phyloP scores from a whole-genome alignment of 495 filamentous ascomycete species.

The Tuber magnatum region DNA sequence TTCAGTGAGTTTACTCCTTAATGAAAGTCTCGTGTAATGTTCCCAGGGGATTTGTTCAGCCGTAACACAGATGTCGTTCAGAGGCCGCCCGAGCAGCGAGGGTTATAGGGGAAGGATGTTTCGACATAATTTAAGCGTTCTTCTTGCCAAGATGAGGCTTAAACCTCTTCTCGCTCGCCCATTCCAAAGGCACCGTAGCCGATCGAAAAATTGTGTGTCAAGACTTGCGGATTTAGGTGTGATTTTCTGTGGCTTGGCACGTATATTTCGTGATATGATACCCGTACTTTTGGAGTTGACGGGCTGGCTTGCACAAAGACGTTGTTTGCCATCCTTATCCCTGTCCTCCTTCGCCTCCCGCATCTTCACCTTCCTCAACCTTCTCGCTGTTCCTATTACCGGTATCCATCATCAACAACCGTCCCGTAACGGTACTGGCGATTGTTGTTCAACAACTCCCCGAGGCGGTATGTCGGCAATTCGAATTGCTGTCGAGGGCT shows the following conservation, averaged over 20 bases:
- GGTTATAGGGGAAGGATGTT: background rate
- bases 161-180: background rate
- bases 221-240: background rate
- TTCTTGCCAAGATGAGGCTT: background rate
- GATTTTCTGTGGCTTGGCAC: background rate
- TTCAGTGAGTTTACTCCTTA: background rate
- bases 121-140: background rate
- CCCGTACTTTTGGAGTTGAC: background rate
- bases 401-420: background rate
- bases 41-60: background rate
- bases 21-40: background rate
- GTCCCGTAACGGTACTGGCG: background rate
- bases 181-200: background rate
- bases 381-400: background rate
- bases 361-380: background rate
- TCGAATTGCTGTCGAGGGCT: conserved; percentile 64
- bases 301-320: background rate
- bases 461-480: background rate
- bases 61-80: background rate
- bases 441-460: background rate
- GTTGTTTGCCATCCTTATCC: background rate
- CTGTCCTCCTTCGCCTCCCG: background rate
- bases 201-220: background rate
- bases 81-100: too few species aligned
- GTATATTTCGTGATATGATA: background rate